phyloP scores from a whole-genome alignment of 257 asterid genomes.

The Nicotiana undulata region DNA sequence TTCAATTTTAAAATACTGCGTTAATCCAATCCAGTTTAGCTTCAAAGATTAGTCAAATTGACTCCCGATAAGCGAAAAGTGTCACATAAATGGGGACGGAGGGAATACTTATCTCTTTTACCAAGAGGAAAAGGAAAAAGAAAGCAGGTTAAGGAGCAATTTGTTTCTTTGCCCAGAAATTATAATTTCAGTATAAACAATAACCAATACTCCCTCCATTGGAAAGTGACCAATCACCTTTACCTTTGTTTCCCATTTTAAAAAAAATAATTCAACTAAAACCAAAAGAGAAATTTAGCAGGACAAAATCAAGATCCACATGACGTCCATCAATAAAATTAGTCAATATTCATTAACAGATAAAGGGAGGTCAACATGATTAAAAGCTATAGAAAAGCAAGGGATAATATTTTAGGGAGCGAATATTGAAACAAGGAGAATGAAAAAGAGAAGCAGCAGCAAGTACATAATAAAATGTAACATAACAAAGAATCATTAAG shows the following conservation, averaged over 20 bases:
- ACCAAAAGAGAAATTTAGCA: not conserved
- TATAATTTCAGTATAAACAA: not conserved
- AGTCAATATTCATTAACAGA: not conserved
- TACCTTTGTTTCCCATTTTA: not conserved
- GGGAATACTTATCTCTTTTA: not conserved
- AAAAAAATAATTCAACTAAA: not conserved
- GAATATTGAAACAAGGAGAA: not conserved
- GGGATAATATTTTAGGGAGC: not conserved
- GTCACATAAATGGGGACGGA: too few relatives aligned
- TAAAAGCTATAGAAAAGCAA: not conserved
- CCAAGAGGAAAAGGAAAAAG: not conserved
- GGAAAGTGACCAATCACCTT: not conserved
- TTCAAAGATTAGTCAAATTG: too few relatives aligned
- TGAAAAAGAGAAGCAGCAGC: not conserved
- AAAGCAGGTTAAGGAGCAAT: not conserved
- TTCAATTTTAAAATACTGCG: too few relatives aligned
- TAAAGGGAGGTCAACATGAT: not conserved
- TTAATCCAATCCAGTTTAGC: too few relatives aligned
- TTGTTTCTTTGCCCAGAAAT: not conserved
- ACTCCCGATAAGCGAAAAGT: too few relatives aligned
- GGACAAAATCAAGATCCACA: not conserved
- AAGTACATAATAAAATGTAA: not conserved
- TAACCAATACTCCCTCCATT: not conserved
- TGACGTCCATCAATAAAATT: not conserved
- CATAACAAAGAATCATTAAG: not conserved